phyloP scores from a whole-genome alignment of 2,329 filamentous ascomycete genomes.

The Podosphaera leucotricha region DNA sequence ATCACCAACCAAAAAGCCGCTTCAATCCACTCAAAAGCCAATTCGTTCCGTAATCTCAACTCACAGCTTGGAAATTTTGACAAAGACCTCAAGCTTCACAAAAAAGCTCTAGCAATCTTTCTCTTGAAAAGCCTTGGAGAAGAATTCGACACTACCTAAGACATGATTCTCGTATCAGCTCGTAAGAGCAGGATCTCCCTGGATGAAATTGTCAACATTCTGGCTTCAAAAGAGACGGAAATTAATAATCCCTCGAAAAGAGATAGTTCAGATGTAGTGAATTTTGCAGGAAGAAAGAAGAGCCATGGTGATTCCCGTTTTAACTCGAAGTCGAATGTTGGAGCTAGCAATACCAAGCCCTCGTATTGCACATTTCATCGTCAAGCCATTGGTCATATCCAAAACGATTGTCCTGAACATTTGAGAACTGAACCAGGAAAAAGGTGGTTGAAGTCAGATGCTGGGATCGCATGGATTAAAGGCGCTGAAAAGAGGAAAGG shows the following conservation, averaged over 20 bases:
- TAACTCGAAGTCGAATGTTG: background rate
- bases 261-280: background rate
- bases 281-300: background rate
- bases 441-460: background rate
- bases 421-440: background rate
- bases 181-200: background rate
- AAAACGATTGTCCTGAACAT: background rate
- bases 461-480: background rate
- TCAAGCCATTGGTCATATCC: background rate
- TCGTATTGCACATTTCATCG: background rate
- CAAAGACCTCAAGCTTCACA: background rate
- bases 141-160: background rate
- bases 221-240: background rate
- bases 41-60: background rate
- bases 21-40: background rate
- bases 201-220: background rate
- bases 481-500: background rate
- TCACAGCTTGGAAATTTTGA: background rate
- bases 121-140: background rate
- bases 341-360: background rate
- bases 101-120: background rate
- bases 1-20: background rate
- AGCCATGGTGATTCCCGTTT: background rate
- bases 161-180: background rate
- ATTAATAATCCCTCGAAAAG: background rate